A percentile compares a stretch with the other conserved stretches of the same genome.
Conservation (phyloP, 768 basidiomycete genomes). For the Boletellus emodensis region DNA sequence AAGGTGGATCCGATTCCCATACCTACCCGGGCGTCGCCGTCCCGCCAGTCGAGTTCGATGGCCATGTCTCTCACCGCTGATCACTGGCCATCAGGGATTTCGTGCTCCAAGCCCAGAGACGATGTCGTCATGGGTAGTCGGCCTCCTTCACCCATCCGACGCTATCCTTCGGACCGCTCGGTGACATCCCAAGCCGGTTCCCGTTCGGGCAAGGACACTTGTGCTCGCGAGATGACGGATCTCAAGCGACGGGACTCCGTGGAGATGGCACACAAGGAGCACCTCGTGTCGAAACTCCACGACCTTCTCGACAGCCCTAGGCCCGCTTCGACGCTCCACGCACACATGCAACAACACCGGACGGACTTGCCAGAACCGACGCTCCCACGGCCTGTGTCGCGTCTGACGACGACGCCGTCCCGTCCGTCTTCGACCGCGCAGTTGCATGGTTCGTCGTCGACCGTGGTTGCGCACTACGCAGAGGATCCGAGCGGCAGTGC, state of each 20-base stretch:
- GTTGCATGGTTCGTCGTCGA: conserved; percentile 16
- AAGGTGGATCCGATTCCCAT: conserved; percentile 28
- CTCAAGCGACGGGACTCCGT: conserved; percentile 17
- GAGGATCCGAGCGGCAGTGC: conserved; percentile 7
- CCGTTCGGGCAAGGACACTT: conserved; percentile 13
- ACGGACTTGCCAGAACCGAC: conserved; percentile 25
- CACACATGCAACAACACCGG: conserved; percentile 32
- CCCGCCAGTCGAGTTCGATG: conserved; percentile 25
- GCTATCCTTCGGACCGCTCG: conserved; percentile 23
- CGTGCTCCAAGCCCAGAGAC: conserved; percentile 27
- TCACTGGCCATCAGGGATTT: conserved; percentile 20
- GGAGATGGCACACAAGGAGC: conserved; percentile 26
- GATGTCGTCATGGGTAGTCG: conserved; percentile 28
- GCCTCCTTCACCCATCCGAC: conserved; percentile 26
- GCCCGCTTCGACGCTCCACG: conserved; percentile 39
- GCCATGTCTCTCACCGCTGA: conserved; percentile 28
- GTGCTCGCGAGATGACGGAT: conserved; percentile 24
- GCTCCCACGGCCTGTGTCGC: conserved; percentile 21
- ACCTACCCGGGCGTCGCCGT: conserved; percentile 24
- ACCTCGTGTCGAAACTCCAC: conserved; percentile 39
- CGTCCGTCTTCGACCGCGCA: conserved; percentile 23
- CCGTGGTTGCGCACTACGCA: conserved; percentile 9
- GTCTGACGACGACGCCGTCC: conserved; percentile 18
- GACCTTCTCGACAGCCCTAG: conserved; percentile 45
- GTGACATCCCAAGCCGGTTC: conserved; percentile 9